Base-by-base conservation (phyloP, 2,329 filamentous ascomycete species). In the Venturia asperata region DNA sequence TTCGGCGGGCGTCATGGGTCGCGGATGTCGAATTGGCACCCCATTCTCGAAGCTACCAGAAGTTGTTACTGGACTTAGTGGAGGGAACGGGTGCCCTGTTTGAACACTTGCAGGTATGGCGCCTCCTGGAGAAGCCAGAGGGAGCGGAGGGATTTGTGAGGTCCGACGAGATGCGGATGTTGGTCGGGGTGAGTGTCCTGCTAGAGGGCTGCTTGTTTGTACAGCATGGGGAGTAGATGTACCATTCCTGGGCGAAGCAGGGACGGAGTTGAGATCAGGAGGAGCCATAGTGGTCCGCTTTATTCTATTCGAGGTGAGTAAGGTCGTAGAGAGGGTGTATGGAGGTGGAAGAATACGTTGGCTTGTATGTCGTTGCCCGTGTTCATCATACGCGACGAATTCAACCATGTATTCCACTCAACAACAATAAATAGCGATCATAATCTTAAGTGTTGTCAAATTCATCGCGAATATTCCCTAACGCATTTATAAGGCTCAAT, bases 1-100 rank as follows among this genome's bases (percentile, higher is more conserved):
- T 75, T 97, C 93, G 3, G 91, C 89, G 1, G 91, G 87, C 0
- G 93, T 97, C 74, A 97, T 79, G 3, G 92, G 92, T 43, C 91
- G 85, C 6, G 93, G 92, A 74, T 96, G 92, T 68, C 93, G 85
- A 71, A 95, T 78, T 4, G 93, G 92, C 15, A 79, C 71, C 13
- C 52, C 62, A 58, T 70, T 72, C n/a, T 71, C 67, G 24, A 70
- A n/a, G 30, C 30, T 64, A 45, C 70, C 68, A 27, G 70, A 70
- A 5, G 68, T 68, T 3, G 69, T 67, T 61, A 70, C 70, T 11
- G 76, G 76, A 64, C 74, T 77, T 37, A 76, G 68, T 15, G 75
- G 74, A 5, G 74, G 74, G 56, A 75, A 77, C 1, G 73, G 65
- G n/a, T 62, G 73, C 71, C 55, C 75, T 73, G 55, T 72, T 71